phyloP scores from a whole-genome alignment of 1,139 yeast genomes.

The Kodamaea fungicola region DNA sequence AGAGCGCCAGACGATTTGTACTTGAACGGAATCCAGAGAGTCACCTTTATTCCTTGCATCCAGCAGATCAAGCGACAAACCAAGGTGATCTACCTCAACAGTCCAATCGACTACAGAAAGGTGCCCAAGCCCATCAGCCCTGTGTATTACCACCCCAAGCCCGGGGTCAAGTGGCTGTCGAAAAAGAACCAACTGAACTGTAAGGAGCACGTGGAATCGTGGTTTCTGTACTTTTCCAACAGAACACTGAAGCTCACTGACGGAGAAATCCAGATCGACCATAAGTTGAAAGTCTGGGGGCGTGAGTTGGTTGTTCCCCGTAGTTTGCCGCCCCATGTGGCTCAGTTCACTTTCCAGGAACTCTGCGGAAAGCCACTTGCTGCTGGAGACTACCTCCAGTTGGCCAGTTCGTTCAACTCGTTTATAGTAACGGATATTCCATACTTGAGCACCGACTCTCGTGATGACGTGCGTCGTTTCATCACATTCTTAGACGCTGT shows the following conservation, averaged over 20 bases:
- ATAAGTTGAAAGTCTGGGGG: slow-evolving; percentile 77
- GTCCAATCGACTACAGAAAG: slow-evolving; percentile 92
- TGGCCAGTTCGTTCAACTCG: slow-evolving; percentile 74
- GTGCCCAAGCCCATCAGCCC: slow-evolving; percentile 79
- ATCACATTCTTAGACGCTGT: slow-evolving; percentile 94
- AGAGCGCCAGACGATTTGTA: slow-evolving; percentile 93
- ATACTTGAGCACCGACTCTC: slow-evolving; percentile 65
- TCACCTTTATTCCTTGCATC: slow-evolving; percentile 88
- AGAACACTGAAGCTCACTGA: slow-evolving; percentile 32
- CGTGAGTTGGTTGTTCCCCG: slow-evolving; percentile 71
- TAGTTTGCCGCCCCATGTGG: slow-evolving; percentile 75
- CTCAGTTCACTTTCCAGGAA: slow-evolving; percentile 82
- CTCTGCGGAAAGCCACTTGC: slow-evolving; percentile 84
- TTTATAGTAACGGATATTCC: slow-evolving; percentile 92
- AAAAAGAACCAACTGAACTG: slow-evolving; percentile 52
- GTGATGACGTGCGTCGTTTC: slow-evolving; percentile 85
- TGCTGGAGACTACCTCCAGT: slow-evolving; percentile 91
- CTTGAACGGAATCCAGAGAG: slow-evolving; percentile 89
- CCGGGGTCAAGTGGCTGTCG: slow-evolving; percentile 54
- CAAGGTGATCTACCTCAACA: slow-evolving; percentile 73
- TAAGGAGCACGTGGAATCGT: slow-evolving; percentile 59
- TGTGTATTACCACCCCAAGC: slow-evolving; percentile 74
- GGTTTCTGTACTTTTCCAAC: slow-evolving; percentile 75
- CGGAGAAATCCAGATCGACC: slow-evolving; percentile 20
- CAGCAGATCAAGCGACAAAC: slow-evolving; percentile 71